A percentile compares a stretch with the other conserved stretches of the same genome.
These are phyloP conservation scores for Malania oleifera DNA, from an alignment of 164 flowering plant genomes.

Conservation along the genomic window DNA sequence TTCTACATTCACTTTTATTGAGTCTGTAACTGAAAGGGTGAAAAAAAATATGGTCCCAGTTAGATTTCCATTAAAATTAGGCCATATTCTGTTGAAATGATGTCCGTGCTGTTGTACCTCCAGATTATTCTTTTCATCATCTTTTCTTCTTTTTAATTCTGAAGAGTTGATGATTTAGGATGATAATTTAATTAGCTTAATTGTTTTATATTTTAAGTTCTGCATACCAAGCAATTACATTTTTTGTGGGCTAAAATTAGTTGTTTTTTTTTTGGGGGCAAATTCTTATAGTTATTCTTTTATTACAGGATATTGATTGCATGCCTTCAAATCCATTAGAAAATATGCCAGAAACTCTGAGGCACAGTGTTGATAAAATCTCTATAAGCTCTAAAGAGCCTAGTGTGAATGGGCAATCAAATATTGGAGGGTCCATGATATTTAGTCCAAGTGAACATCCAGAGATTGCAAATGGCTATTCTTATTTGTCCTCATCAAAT, in stretches of 20 bases:
- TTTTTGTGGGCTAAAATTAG: neutral
- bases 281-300: neutral
- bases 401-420: slow-evolving; percentile 18
- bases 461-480: slow-evolving; percentile 3
- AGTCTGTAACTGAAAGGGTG: too few species aligned
- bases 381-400: slow-evolving; percentile 15
- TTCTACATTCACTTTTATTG: too few species aligned
- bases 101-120: too few species aligned
- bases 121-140: too few species aligned
- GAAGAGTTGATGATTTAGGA: too few species aligned
- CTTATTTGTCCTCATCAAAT: slow-evolving; percentile 1
- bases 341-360: slow-evolving; percentile 39
- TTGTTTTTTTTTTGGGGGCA: neutral
- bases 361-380: slow-evolving; percentile 15
- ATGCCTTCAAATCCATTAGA: slow-evolving; percentile 43
- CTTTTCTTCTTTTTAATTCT: too few species aligned
- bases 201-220: too few species aligned
- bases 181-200: too few species aligned
- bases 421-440: slow-evolving; percentile 15
- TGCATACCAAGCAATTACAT: neutral
- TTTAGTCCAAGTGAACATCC: slow-evolving; percentile 16
- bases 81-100: too few species aligned
- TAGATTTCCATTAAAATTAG: too few species aligned
- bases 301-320: slow-evolving; percentile 41
- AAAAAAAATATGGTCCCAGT: too few species aligned